Evolutionary conservation across 495 filamentous ascomycete genomes (phyloP).

Genomic region (Talaromyces borbonicus): DNA sequence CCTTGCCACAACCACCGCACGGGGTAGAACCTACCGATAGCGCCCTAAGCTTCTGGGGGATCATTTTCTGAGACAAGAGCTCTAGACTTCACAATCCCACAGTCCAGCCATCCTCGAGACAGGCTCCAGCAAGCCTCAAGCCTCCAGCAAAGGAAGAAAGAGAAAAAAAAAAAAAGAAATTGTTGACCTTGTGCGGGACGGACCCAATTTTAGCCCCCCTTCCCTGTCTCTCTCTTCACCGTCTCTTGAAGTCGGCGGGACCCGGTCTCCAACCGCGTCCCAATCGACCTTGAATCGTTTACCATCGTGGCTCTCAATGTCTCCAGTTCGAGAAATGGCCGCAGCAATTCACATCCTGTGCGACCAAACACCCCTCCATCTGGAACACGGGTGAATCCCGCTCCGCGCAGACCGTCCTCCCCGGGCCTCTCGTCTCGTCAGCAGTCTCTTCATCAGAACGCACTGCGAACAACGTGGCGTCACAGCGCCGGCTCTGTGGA

Average conservation of each 20-base stretch:
- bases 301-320: conserved; percentile 30
- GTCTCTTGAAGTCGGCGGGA: conserved; percentile 24
- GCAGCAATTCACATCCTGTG: conserved; percentile 35
- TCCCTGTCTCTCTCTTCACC: not conserved
- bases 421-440: conserved; percentile 13
- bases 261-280: conserved; percentile 25
- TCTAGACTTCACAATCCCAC: too few species aligned
- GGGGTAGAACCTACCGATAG: too few species aligned
- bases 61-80: too few species aligned
- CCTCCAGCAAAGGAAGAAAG: too few species aligned
- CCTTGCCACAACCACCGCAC: too few species aligned
- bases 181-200: too few species aligned
- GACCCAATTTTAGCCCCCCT: too few species aligned
- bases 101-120: too few species aligned
- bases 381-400: conserved; percentile 23
- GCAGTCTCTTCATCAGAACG: conserved; percentile 15
- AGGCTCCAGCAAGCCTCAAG: too few species aligned
- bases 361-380: conserved; percentile 36
- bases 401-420: conserved; percentile 20
- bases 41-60: too few species aligned
- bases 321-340: conserved; percentile 28
- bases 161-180: too few species aligned
- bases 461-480: conserved; percentile 30
- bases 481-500: conserved; percentile 30
- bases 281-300: conserved; percentile 22